phyloP scores from a whole-genome alignment of 257 asterid species.

The Vinca minor region DNA sequence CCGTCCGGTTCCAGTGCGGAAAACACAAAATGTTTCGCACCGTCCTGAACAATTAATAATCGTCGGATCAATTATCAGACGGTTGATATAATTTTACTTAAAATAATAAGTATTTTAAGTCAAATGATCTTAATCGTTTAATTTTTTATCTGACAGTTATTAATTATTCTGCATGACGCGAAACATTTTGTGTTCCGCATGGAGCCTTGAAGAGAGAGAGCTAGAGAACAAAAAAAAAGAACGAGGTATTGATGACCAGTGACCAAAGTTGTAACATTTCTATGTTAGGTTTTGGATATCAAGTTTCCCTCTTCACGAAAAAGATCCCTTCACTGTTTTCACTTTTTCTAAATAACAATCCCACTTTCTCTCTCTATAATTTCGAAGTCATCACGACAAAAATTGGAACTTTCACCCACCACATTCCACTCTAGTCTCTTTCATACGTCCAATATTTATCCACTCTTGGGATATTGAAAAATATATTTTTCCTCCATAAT shows the following conservation, averaged over 20 bases:
- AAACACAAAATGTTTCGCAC: too few relatives aligned
- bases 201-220: too few relatives aligned
- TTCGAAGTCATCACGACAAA: not conserved
- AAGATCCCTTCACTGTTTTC: slow-evolving; percentile 33
- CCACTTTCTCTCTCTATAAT: not conserved
- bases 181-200: too few relatives aligned
- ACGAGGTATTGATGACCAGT: slow-evolving; percentile 1
- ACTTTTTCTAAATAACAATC: not conserved
- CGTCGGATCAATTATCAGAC: too few relatives aligned
- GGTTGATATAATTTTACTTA: too few relatives aligned
- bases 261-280: slow-evolving; percentile 23
- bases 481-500: not conserved
- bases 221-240: not conserved
- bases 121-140: too few relatives aligned
- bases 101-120: too few relatives aligned
- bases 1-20: too few relatives aligned
- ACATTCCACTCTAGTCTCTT: slow-evolving; percentile 7
- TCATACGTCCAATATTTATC: not conserved
- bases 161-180: too few relatives aligned
- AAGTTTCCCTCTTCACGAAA: slow-evolving; percentile 44
- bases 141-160: too few relatives aligned
- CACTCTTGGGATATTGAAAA: not conserved
- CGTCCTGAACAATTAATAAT: too few relatives aligned
- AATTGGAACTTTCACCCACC: slow-evolving; percentile 13
- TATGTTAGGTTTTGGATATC: slow-evolving; percentile 19